Percentiles rank a stretch among this genome's conserved stretches.
Conservation (phyloP, 2,329 filamentous ascomycete species). For the Fusarium vanettenii region DNA sequence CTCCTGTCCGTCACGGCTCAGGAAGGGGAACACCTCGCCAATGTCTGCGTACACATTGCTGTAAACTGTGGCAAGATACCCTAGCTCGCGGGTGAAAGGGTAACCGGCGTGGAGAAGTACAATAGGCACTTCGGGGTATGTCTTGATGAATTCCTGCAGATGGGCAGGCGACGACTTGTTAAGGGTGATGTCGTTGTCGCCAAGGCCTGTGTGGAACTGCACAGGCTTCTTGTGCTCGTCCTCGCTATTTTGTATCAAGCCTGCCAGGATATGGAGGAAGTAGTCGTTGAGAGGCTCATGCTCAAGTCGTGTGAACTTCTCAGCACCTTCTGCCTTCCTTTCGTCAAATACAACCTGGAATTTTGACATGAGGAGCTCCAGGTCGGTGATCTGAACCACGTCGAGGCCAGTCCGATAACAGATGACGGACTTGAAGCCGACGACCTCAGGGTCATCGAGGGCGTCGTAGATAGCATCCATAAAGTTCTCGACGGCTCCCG, state of each 20-base stretch:
- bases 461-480: constrained; percentile 63
- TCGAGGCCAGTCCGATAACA: constrained; percentile 83
- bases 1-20: constrained; percentile 82
- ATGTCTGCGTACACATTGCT: constrained; percentile 85
- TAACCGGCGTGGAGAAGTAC: constrained; percentile 85
- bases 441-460: constrained; percentile 74
- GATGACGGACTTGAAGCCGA: constrained; percentile 85
- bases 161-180: constrained; percentile 78
- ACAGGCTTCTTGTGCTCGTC: constrained; percentile 72
- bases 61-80: constrained; percentile 82
- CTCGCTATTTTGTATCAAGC: constrained; percentile 62
- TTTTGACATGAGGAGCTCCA: constrained; percentile 54
- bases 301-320: constrained; percentile 65
- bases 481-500: constrained; percentile 50
- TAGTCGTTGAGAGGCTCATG: constrained; percentile 75
- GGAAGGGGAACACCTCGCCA: constrained; percentile 82
- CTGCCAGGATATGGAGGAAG: constrained; percentile 73
- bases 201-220: constrained; percentile 86
- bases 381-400: constrained; percentile 60
- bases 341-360: constrained; percentile 52
- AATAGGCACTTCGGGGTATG: constrained; percentile 76
- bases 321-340: constrained; percentile 16
- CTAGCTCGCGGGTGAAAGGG: constrained; percentile 81
- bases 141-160: constrained; percentile 77
- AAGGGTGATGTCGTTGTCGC: constrained; percentile 81